Percentiles rank a stretch among this genome's conserved stretches.
These are phyloP conservation scores for Saccharum hybrid DNA, from an alignment of 202 grass and related monocot species.

Conservation along the genomic window DNA sequence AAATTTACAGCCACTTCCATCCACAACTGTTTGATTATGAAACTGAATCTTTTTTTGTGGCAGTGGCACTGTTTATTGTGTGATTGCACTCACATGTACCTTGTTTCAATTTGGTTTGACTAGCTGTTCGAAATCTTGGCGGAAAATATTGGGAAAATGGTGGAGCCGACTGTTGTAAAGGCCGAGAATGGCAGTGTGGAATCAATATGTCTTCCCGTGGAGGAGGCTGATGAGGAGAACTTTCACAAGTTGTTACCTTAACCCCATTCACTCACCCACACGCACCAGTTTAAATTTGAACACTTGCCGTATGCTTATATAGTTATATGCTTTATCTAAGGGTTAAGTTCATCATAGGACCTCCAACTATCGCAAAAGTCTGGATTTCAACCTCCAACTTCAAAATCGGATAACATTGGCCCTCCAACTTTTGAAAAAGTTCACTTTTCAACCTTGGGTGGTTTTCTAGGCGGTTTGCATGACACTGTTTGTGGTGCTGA, in stretches of 20 bases:
- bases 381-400: no score
- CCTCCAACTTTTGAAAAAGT: no score
- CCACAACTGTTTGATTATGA: neutral
- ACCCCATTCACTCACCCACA: no score
- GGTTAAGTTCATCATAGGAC: no score
- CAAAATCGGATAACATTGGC: no score
- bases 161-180: conserved; percentile 8
- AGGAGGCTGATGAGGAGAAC: neutral
- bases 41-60: neutral
- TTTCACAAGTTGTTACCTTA: neutral
- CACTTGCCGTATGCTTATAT: neutral
- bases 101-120: neutral
- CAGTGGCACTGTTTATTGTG: neutral
- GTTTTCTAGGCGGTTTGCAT: no score
- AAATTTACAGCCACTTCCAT: neutral
- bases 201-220: conserved; percentile 6
- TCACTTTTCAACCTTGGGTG: no score
- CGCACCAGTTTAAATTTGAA: neutral
- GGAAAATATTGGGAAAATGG: neutral
- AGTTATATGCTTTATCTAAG: neutral
- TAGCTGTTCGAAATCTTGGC: conserved; percentile 5
- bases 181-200: neutral
- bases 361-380: no score
- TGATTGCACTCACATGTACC: neutral
- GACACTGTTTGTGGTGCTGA: no score